Base-by-base conservation (phyloP, 192 early-diverging fungal species). In the Coemansia sp. region DNA sequence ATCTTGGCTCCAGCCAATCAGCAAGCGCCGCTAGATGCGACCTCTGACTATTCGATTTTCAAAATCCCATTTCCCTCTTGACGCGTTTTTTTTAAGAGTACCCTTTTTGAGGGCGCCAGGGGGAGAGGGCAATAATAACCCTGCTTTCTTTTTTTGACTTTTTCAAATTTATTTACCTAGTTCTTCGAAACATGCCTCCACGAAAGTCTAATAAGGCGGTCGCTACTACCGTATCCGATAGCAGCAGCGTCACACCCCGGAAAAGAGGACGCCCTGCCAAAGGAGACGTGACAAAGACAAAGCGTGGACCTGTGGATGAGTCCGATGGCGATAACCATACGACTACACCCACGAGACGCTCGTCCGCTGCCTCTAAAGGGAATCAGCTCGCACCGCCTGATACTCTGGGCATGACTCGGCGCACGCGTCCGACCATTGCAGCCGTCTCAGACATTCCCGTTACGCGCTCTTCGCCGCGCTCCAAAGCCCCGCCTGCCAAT, bases 371-470 rank as follows among this genome's bases (percentile, higher is more conserved):
- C 1, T 27, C 20, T 13, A 45, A 12, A 11, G 48, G 56, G 66
- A 31, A 29, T 1, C 65, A 64, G 4, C 17, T 41, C n/a, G 66
- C 62, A 15, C 75, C 75, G 62, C 75, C 75, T 4, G 75, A 77
- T 44, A 77, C 75, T 4, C 31, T 71, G 8, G 61, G 61, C 19
- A 51, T 69, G 9, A 27, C 55, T 36, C 59, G 70, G 48, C 75
- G 75, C 56, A 64, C 53, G 12, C 75, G 75, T 36, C 36, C 53
- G 15, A 31, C 32, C 31, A 55, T 34, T 20, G 20, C 68, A 7
- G 55, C 62, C 27, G 34, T 60, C 11, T 13, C 17, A 32, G 55
- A 24, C 17, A 58, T 31, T n/a, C 29, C 55, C n/a, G 40, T 12
- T 36, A 41, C 17, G 61, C 40, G 29, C 46, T 50, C 46, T 19